A percentile compares a stretch with the other conserved stretches of the same genome.
phyloP scores from a whole-genome alignment of 257 asterid genomes.

The Nicotiana attenuata region DNA sequence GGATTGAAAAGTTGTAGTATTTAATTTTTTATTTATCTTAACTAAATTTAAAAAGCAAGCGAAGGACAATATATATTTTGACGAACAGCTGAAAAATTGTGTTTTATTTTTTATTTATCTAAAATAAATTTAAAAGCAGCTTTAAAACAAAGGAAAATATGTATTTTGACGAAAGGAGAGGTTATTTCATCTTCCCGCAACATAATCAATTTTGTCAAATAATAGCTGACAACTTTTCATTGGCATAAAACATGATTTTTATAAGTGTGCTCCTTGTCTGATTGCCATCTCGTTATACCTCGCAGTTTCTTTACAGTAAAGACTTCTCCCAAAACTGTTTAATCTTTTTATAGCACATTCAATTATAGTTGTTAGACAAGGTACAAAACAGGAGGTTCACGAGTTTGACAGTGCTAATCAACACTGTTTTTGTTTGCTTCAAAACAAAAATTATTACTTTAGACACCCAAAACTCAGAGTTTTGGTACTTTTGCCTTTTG shows the following conservation, averaged over 20 bases:
- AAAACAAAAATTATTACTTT: neutral
- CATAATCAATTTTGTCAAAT: neutral
- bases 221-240: neutral
- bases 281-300: neutral
- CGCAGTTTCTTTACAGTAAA: neutral
- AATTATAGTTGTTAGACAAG: neutral
- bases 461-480: neutral
- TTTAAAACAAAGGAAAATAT: no score
- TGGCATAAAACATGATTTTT: neutral
- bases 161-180: neutral
- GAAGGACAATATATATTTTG: no score
- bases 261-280: neutral
- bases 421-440: neutral
- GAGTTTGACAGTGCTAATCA: neutral
- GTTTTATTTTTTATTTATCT: no score
- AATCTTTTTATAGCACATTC: neutral
- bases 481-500: no score
- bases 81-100: no score
- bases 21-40: no score
- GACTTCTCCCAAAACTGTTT: neutral
- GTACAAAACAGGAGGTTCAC: neutral
- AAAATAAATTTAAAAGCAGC: no score
- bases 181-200: neutral
- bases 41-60: no score
- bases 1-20: no score